Conservation (phyloP, 1,139 yeast genomes). For the Blastobotrys serpentis region DNA sequence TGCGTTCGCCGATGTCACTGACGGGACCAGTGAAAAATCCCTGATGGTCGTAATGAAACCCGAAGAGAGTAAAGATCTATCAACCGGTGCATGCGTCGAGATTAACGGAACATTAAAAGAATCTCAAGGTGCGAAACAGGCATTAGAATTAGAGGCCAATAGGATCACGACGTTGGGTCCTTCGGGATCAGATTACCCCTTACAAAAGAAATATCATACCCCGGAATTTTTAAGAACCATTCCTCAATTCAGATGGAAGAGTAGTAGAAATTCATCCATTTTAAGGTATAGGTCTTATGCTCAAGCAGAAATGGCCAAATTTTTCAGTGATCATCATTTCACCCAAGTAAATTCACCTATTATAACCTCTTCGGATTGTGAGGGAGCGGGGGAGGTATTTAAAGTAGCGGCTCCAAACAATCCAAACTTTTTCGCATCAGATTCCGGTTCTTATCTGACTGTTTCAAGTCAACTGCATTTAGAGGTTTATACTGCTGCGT, state of each 20-base stretch:
- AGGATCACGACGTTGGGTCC: constrained; percentile 42
- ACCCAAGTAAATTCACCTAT: constrained; percentile 82
- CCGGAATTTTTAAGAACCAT: constrained; percentile 62
- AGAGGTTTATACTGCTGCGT: constrained; percentile 73
- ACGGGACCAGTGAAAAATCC: constrained; percentile 61
- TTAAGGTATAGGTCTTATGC: constrained; percentile 70
- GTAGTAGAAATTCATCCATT: constrained; percentile 62
- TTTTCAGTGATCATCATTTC: constrained; percentile 55
- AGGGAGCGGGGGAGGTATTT: constrained; percentile 95
- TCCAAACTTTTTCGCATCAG: constrained; percentile 57
- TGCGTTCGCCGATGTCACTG: constrained; percentile 75
- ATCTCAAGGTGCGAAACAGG: constrained; percentile 41
- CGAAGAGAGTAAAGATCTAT: constrained; percentile 31
- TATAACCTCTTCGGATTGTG: constrained; percentile 88
- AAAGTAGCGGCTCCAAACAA: constrained; percentile 42
- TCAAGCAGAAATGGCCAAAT: constrained; percentile 54
- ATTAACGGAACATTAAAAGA: constrained; percentile 43
- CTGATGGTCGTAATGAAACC: constrained; percentile 55
- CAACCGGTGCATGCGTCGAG: constrained; percentile 48
- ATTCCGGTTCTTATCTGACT: constrained; percentile 62
- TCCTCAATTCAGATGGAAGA: constrained; percentile 79
- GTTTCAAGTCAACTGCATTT: constrained; percentile 92
- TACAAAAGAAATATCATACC: constrained; percentile 76
- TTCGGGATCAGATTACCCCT: constrained; percentile 66
- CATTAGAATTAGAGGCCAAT: constrained; percentile 46